phyloP scores from a whole-genome alignment of 169 alveolate genomes.

The Cyclospora cayetanensis region DNA sequence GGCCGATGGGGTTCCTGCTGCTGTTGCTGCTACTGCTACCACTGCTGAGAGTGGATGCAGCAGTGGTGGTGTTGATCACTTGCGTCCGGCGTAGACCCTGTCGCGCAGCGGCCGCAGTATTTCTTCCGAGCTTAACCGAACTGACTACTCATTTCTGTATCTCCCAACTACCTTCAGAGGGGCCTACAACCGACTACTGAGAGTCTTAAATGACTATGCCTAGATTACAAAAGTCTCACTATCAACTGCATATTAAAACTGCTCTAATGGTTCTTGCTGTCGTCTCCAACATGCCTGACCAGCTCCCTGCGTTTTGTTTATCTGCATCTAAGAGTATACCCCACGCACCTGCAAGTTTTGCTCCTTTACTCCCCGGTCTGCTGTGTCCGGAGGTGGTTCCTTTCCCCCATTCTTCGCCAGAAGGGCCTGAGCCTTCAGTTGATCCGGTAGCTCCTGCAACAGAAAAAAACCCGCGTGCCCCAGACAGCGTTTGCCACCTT shows the following conservation, averaged over 20 bases:
- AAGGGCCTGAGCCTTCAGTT: conserved; percentile 43
- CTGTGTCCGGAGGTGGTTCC: background rate
- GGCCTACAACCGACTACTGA: too few species aligned
- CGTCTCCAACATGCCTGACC: too few species aligned
- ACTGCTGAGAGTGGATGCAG: background rate
- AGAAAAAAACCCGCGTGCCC: too few species aligned
- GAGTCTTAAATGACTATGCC: too few species aligned
- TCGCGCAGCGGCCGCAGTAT: too few species aligned
- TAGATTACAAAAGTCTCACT: too few species aligned
- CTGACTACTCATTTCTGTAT: too few species aligned
- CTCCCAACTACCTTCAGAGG: too few species aligned
- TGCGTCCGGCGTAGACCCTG: background rate
- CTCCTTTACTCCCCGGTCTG: background rate
- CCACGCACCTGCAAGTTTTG: background rate
- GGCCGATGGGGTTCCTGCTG: background rate
- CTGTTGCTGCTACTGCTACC: background rate
- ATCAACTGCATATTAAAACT: too few species aligned
- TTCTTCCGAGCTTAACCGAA: too few species aligned
- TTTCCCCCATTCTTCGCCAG: background rate
- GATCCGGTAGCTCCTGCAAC: conserved; percentile 47
- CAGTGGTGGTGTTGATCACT: background rate
- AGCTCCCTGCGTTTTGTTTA: too few species aligned
- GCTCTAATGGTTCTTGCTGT: too few species aligned
- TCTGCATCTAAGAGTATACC: background rate
- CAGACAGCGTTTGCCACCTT: background rate